These are phyloP conservation scores for Aspergillus cejpii DNA, from an alignment of 2,329 filamentous ascomycete species.

Conservation along the genomic window DNA sequence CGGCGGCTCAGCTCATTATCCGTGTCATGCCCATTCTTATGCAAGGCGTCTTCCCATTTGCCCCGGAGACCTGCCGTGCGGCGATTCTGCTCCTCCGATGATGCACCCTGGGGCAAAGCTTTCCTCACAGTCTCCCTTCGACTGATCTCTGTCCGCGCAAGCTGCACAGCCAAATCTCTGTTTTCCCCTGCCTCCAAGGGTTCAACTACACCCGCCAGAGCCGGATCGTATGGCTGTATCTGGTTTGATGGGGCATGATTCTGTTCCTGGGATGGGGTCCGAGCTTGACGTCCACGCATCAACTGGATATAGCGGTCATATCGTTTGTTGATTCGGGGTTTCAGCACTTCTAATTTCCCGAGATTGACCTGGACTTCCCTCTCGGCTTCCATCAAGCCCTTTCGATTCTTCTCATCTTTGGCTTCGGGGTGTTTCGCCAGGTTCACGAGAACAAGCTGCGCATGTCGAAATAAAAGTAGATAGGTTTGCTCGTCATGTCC, in stretches of 20 bases:
- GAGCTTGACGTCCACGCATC: slow-evolving; percentile 41
- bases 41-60: slow-evolving; percentile 45
- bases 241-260: slow-evolving; percentile 10
- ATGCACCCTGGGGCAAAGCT: slow-evolving; percentile 52
- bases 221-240: slow-evolving; percentile 47
- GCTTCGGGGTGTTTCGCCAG: slow-evolving; percentile 70
- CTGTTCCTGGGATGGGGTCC: slow-evolving; percentile 25
- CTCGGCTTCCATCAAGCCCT: slow-evolving; percentile 50
- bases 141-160: slow-evolving; percentile 66
- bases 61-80: slow-evolving; percentile 50
- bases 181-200: slow-evolving; percentile 65
- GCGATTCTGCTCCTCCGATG: slow-evolving; percentile 52
- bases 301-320: slow-evolving; percentile 61
- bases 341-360: slow-evolving; percentile 66
- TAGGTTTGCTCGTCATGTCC: slow-evolving; percentile 84
- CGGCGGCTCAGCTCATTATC: slow-evolving; percentile 46
- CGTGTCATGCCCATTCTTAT: slow-evolving; percentile 27
- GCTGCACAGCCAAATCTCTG: slow-evolving; percentile 65
- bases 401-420: slow-evolving; percentile 55
- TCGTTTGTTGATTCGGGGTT: slow-evolving; percentile 66
- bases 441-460: slow-evolving; percentile 70
- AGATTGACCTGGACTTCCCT: slow-evolving; percentile 60
- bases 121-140: slow-evolving; percentile 58
- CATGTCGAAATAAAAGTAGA: slow-evolving; percentile 83
- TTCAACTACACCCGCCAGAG: slow-evolving; percentile 51